phyloP scores from a whole-genome alignment of 164 flowering plant genomes.

The Sedum album region DNA sequence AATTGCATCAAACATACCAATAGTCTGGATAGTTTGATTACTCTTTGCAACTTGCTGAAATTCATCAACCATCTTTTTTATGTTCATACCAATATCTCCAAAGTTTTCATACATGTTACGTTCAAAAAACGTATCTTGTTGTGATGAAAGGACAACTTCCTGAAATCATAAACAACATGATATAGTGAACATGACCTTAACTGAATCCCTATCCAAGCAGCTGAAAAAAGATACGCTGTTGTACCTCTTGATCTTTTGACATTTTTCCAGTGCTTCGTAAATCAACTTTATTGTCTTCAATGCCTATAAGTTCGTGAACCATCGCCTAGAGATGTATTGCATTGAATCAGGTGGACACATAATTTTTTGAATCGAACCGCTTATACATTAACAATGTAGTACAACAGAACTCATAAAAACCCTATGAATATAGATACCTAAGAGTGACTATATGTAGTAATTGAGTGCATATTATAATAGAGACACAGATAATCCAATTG shows the following conservation, averaged over 20 bases:
- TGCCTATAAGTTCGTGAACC: slow-evolving; percentile 92
- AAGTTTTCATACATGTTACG: slow-evolving; percentile 93
- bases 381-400: neutral
- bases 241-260: slow-evolving; percentile 87
- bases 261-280: slow-evolving; percentile 49
- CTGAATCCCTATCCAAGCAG: neutral
- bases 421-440: neutral
- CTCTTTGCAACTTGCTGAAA: slow-evolving; percentile 89
- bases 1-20: slow-evolving; percentile 40
- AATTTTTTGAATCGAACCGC: neutral
- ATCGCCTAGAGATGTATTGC: slow-evolving; percentile 54
- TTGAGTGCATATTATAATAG: neutral
- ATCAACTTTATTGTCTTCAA: slow-evolving; percentile 87
- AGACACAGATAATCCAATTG: neutral
- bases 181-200: neutral
- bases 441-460: neutral
- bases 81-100: slow-evolving; percentile 98
- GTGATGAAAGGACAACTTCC: slow-evolving; percentile 94
- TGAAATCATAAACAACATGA: slow-evolving; percentile 20
- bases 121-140: slow-evolving; percentile 89
- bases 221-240: neutral
- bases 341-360: neutral
- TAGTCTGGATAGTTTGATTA: slow-evolving; percentile 90
- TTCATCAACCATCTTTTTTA: slow-evolving; percentile 93
- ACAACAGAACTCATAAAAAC: neutral